A percentile compares a stretch with the other conserved stretches of the same genome.
Conservation (phyloP, 331 rosid species). For the Acacia pycnantha region DNA sequence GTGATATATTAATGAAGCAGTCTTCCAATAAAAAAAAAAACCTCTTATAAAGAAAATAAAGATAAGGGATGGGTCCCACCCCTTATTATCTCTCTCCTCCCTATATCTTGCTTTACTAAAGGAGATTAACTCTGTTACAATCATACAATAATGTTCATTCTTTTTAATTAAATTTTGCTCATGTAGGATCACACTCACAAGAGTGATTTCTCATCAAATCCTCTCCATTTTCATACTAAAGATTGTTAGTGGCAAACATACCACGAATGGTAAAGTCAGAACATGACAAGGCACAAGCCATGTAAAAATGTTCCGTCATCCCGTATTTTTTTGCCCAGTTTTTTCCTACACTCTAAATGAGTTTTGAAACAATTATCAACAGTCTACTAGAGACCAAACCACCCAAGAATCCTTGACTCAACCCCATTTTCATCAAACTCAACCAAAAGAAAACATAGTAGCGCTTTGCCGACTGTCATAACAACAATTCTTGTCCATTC, state of each 20-base stretch:
- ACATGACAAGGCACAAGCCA: background rate
- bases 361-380: background rate
- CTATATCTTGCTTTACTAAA: background rate
- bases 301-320: background rate
- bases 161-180: background rate
- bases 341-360: background rate
- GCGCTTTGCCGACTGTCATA: background rate
- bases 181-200: background rate
- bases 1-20: background rate
- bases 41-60: background rate
- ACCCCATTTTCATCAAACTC: background rate
- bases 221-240: background rate
- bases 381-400: background rate
- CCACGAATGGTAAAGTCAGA: background rate
- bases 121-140: background rate
- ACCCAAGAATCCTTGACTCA: background rate
- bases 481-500: background rate
- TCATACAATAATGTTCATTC: background rate
- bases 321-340: background rate
- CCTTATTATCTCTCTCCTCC: background rate
- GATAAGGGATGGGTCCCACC: background rate
- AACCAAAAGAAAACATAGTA: background rate
- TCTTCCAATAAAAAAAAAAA: background rate
- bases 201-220: background rate
- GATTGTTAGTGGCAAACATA: background rate